A percentile compares a stretch with the other conserved stretches of the same genome.
Conservation (phyloP, 2,329 filamentous ascomycete species). For the Cryphonectria radicalis region DNA sequence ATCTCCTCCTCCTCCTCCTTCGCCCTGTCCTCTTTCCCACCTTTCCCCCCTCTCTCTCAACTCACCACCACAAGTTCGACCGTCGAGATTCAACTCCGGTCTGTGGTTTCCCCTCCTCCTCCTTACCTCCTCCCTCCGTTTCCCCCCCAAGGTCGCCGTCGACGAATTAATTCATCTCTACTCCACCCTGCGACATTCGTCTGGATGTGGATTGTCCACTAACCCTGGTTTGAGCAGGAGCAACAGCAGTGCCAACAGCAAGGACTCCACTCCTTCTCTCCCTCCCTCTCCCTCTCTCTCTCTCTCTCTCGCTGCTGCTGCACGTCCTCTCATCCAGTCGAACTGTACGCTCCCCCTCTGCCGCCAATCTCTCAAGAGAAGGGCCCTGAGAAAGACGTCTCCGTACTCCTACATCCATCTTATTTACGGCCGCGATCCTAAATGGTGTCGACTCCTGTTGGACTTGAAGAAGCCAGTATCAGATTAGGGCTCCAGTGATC, state of each 20-base stretch:
- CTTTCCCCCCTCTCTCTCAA: conserved; percentile 4
- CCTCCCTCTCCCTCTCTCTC: conserved; percentile 6
- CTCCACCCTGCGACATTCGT: conserved; percentile 1
- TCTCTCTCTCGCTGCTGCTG: neutral
- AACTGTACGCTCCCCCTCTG: conserved; percentile 1
- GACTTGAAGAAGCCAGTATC: conserved; percentile 24
- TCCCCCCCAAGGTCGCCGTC: conserved; percentile 13
- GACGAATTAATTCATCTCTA: conserved; percentile 9
- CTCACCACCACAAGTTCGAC: conserved; percentile 17
- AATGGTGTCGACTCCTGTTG: conserved; percentile 14
- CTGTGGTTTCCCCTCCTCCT: conserved; percentile 14
- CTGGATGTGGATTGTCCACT: conserved; percentile 12
- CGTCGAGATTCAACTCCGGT: conserved; percentile 27
- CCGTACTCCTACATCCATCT: conserved; percentile 15
- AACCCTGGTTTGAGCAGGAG: conserved; percentile 15
- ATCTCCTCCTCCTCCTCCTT: neutral
- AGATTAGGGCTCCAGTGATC: conserved; percentile 13
- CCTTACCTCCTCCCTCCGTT: conserved; percentile 11
- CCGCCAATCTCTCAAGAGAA: conserved; percentile 12
- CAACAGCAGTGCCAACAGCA: conserved; percentile 15
- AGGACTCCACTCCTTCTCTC: conserved; percentile 25
- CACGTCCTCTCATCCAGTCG: conserved; percentile 9
- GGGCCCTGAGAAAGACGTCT: conserved; percentile 9
- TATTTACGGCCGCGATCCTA: neutral
- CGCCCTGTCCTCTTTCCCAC: neutral